These are phyloP conservation scores for Mucor plumbeus DNA, from an alignment of 371 early-diverging fungal species.

Conservation along the genomic window DNA sequence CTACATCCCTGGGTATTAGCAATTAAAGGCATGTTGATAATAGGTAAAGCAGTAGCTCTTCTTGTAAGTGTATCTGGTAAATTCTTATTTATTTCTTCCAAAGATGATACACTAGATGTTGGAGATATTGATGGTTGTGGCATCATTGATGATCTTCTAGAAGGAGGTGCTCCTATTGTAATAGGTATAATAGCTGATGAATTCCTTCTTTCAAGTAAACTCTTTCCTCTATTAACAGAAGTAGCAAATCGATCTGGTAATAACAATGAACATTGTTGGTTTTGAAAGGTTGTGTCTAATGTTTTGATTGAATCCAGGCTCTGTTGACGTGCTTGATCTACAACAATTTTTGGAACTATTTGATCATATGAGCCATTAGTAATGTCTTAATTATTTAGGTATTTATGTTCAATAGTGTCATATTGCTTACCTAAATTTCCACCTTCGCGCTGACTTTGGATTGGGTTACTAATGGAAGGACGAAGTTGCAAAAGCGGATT, in stretches of 20 bases:
- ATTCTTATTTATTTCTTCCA: background rate
- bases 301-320: background rate
- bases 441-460: background rate
- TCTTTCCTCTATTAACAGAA: background rate
- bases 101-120: background rate
- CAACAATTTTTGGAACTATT: conserved; percentile 29
- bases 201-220: conserved; percentile 3
- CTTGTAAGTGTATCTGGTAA: background rate
- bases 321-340: conserved; percentile 23
- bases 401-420: background rate
- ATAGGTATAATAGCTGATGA: conserved; percentile 4
- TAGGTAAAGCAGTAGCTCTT: background rate
- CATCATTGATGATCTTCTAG: background rate
- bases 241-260: background rate
- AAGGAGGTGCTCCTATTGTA: background rate
- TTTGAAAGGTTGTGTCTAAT: background rate
- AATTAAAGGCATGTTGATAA: background rate
- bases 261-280: background rate
- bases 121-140: background rate
- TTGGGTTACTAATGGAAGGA: background rate
- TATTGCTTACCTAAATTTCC: background rate
- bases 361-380: background rate
- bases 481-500: background rate
- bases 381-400: too few relatives aligned
- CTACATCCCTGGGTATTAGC: background rate